Conservation (phyloP, 2,329 filamentous ascomycete genomes). For the Berkeleyomyces basicola region DNA sequence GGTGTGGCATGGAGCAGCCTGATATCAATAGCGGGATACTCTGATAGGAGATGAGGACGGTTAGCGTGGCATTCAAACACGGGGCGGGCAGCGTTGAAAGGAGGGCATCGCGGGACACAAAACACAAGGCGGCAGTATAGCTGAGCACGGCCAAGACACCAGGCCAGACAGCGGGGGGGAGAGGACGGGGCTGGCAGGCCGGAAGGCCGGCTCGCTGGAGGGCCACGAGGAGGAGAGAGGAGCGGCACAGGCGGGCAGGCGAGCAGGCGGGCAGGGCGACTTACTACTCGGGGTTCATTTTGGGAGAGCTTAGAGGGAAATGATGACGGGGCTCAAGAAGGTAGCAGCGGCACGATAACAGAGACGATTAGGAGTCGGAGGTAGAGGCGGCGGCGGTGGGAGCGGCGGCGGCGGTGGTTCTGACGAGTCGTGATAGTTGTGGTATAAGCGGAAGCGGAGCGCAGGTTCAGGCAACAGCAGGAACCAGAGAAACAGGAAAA, state of each 20-base stretch:
- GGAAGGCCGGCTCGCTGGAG: neutral
- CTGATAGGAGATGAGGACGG: neutral
- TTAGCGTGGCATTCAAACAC: neutral
- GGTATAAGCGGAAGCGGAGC: neutral
- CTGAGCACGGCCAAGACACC: no score
- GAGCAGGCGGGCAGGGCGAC: constrained; percentile 23
- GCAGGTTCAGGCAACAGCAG: neutral
- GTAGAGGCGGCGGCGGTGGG: neutral
- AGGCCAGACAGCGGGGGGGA: neutral
- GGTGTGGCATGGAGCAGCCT: neutral
- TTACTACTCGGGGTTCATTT: constrained; percentile 88
- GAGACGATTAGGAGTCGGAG: neutral
- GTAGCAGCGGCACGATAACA: neutral
- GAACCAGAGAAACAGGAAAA: neutral
- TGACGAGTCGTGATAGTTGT: neutral
- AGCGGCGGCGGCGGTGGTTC: neutral
- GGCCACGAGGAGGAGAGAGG: neutral
- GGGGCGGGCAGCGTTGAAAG: constrained; percentile 10
- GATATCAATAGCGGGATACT: neutral
- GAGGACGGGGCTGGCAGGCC: neutral
- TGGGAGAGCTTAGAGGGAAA: constrained; percentile 25
- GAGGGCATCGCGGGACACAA: neutral
- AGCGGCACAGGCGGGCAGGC: neutral
- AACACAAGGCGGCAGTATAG: neutral
- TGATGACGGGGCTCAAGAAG: constrained; percentile 1